phyloP scores from a whole-genome alignment of 768 basidiomycete genomes.

The Tricholoma hemisulphureum region DNA sequence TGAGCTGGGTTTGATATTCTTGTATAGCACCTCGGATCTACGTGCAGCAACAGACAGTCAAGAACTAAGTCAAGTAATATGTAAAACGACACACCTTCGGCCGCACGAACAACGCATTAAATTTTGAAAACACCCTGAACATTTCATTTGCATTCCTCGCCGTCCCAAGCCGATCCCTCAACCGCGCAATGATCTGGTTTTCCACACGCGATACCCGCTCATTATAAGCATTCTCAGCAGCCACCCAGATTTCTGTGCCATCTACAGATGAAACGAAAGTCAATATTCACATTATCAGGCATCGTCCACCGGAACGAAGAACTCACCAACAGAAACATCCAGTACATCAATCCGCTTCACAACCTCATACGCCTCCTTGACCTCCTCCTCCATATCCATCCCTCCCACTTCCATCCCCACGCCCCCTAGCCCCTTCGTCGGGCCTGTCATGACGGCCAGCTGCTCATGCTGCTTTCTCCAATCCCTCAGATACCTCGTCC shows the following conservation, averaged over 20 bases:
- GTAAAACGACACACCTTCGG: conserved; percentile 70
- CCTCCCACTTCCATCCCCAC: conserved; percentile 78
- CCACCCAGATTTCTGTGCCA: conserved; percentile 97
- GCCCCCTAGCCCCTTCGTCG: conserved; percentile 79
- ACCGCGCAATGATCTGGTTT: conserved; percentile 94
- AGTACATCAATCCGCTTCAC: conserved; percentile 95
- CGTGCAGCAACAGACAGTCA: neutral
- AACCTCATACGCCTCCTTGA: conserved; percentile 94
- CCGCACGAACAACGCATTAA: conserved; percentile 94
- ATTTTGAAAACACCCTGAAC: conserved; percentile 99
- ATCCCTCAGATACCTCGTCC: conserved; percentile 80
- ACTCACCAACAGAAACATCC: conserved; percentile 86
- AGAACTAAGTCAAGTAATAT: neutral
- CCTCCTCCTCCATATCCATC: conserved; percentile 98
- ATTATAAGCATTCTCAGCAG: conserved; percentile 96
- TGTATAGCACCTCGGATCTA: conserved; percentile 97
- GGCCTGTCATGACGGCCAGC: conserved; percentile 94
- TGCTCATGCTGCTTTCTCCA: conserved; percentile 99
- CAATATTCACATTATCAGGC: neutral
- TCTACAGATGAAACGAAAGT: conserved; percentile 43
- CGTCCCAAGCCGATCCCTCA: conserved; percentile 89
- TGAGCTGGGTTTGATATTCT: conserved; percentile 98
- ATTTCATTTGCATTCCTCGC: conserved; percentile 98
- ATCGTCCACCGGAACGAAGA: neutral
- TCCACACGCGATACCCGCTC: conserved; percentile 96